These are phyloP conservation scores for Spathaspora arborariae DNA, from an alignment of 805 yeast species.

Conservation along the genomic window DNA sequence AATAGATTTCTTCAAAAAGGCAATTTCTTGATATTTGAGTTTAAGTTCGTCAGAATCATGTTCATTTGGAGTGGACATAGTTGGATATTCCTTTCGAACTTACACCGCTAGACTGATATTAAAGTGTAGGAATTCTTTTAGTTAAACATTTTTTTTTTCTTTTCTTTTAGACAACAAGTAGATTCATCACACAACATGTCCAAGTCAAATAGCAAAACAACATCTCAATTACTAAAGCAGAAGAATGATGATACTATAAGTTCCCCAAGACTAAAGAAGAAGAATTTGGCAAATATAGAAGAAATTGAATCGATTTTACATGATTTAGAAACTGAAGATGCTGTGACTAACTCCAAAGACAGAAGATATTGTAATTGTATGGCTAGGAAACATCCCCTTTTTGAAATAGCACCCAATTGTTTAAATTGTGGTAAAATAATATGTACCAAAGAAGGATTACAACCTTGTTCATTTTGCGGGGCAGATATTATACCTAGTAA, in stretches of 20 bases:
- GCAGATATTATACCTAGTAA: slow-evolving; percentile 54
- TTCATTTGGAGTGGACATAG: background rate
- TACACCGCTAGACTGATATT: background rate
- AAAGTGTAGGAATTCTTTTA: background rate
- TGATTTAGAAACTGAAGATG: slow-evolving; percentile 39
- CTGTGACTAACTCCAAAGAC: slow-evolving; percentile 7
- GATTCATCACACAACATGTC: slow-evolving; percentile 1
- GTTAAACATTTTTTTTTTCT: background rate
- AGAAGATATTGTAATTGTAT: slow-evolving; percentile 66
- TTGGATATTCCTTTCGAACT: no score
- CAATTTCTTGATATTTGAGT: slow-evolving; percentile 26
- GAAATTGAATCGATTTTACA: slow-evolving; percentile 64
- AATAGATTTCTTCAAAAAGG: slow-evolving; percentile 23
- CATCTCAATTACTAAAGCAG: slow-evolving; percentile 44
- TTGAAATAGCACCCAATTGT: slow-evolving; percentile 91
- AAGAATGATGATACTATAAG: slow-evolving; percentile 17
- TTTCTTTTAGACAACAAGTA: background rate
- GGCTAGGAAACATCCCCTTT: slow-evolving; percentile 84
- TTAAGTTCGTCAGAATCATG: background rate
- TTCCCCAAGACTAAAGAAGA: slow-evolving; percentile 31
- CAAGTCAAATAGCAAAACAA: slow-evolving; percentile 29
- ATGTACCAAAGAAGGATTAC: slow-evolving; percentile 84
- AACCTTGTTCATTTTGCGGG: slow-evolving; percentile 85
- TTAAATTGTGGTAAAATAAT: slow-evolving; percentile 91
- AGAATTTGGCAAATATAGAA: slow-evolving; percentile 51